Percentiles rank a stretch among this genome's conserved stretches.
Conservation (phyloP, 2,329 filamentous ascomycete genomes). For the Lojkania enalia region DNA sequence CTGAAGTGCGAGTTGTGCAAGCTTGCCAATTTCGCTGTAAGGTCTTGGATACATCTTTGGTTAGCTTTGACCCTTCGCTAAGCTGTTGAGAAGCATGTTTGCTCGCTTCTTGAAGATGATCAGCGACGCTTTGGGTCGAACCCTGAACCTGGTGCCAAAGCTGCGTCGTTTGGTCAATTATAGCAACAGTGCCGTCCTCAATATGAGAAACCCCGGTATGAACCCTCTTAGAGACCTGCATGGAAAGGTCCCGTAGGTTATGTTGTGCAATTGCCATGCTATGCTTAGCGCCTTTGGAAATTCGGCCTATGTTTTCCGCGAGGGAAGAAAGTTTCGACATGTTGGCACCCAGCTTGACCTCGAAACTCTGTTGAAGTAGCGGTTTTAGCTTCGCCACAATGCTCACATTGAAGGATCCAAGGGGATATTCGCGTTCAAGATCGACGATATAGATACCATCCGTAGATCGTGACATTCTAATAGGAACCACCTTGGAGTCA, state of each 20-base stretch:
- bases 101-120: slow-evolving; percentile 12
- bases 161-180: slow-evolving; percentile 8
- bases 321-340: slow-evolving; percentile 31
- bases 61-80: slow-evolving; percentile 3
- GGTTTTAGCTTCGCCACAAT: slow-evolving; percentile 46
- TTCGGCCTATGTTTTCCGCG: slow-evolving; percentile 14
- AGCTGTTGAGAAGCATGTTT: slow-evolving; percentile 5
- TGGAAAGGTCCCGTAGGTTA: slow-evolving; percentile 26
- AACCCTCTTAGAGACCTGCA: slow-evolving; percentile 13
- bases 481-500: slow-evolving; percentile 47
- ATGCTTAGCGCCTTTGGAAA: slow-evolving; percentile 16
- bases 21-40: slow-evolving; percentile 6
- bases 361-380: slow-evolving; percentile 37
- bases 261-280: slow-evolving; percentile 26
- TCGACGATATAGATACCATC: slow-evolving; percentile 58
- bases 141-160: slow-evolving; percentile 11
- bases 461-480: slow-evolving; percentile 54
- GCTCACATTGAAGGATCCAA: slow-evolving; percentile 54
- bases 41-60: slow-evolving; percentile 12
- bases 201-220: slow-evolving; percentile 4
- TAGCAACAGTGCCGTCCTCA: slow-evolving; percentile 6
- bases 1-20: not conserved
- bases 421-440: slow-evolving; percentile 54
- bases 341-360: slow-evolving; percentile 37
- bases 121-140: slow-evolving; percentile 12